Conservation (phyloP, 257 asterid species). For the Salvia splendens region DNA sequence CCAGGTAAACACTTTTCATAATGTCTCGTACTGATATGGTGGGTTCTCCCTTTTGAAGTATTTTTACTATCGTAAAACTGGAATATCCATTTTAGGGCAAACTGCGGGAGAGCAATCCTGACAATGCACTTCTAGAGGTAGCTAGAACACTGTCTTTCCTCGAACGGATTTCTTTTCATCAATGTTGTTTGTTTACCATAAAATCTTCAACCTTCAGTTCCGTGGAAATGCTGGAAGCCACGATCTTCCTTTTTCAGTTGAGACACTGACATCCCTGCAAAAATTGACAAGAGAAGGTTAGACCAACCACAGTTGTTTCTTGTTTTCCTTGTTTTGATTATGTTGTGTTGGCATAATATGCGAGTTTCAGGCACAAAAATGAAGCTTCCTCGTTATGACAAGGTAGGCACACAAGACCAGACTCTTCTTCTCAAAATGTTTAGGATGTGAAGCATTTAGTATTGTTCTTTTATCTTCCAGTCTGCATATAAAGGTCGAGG, state of each 20-base stretch:
- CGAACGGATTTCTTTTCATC: constrained; percentile 1
- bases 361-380: constrained; percentile 61
- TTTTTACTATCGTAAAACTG: constrained; percentile 3
- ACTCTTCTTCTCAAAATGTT: constrained; percentile 34
- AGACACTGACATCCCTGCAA: constrained; percentile 67
- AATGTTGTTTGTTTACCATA: constrained; percentile 18
- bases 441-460: constrained; percentile 32
- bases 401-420: constrained; percentile 50
- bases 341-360: constrained; percentile 29
- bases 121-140: constrained; percentile 90
- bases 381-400: constrained; percentile 92
- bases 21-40: constrained; percentile 7
- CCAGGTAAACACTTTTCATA: constrained; percentile 54
- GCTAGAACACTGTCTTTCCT: constrained; percentile 20
- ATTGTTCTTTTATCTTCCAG: constrained; percentile 49
- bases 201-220: constrained; percentile 43
- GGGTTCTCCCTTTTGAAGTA: constrained; percentile 23
- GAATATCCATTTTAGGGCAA: constrained; percentile 55
- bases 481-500: constrained; percentile 92
- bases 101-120: constrained; percentile 79
- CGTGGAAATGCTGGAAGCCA: constrained; percentile 99
- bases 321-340: constrained; percentile 22
- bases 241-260: constrained; percentile 80
- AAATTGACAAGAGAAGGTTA: constrained; percentile 82
- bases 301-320: constrained; percentile 26